phyloP scores from a whole-genome alignment of 1,284 basidiomycete species.

The Cystobasidiaceae sp. region DNA sequence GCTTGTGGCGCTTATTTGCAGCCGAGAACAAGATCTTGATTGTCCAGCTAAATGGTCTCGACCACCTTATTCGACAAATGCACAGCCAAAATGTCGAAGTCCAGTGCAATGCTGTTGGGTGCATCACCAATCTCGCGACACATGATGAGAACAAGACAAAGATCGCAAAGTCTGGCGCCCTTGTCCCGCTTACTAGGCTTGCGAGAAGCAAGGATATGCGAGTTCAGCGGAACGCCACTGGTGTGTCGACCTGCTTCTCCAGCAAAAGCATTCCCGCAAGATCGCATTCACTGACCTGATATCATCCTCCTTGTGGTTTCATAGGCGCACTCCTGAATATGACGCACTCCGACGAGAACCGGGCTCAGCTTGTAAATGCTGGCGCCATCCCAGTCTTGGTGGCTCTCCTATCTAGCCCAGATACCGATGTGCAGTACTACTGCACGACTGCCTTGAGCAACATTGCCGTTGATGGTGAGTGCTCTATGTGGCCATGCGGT shows the following conservation, averaged over 20 bases:
- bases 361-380: conserved; percentile 96
- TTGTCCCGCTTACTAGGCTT: conserved; percentile 91
- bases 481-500: background rate
- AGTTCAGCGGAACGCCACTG: conserved; percentile 93
- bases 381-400: conserved; percentile 98
- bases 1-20: conserved; percentile 45
- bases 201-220: conserved; percentile 99
- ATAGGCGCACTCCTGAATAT: conserved; percentile 90
- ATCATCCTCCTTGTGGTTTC: background rate
- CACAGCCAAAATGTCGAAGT: conserved; percentile 98
- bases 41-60: conserved; percentile 93
- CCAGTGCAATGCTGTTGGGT: conserved; percentile 99
- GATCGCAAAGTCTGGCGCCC: conserved; percentile 97
- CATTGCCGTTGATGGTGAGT: conserved; percentile 87
- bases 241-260: conserved; percentile 2
- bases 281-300: background rate
- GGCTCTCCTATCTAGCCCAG: conserved; percentile 86
- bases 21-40: conserved; percentile 99
- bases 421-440: conserved; percentile 99
- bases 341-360: conserved; percentile 97
- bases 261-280: conserved; percentile 30
- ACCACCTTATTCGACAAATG: conserved; percentile 98
- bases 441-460: conserved; percentile 98
- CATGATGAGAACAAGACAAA: conserved; percentile 99
- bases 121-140: conserved; percentile 97